Conservation (phyloP, 108 stramenopile species). For the Nannochloropsis oceanica region DNA sequence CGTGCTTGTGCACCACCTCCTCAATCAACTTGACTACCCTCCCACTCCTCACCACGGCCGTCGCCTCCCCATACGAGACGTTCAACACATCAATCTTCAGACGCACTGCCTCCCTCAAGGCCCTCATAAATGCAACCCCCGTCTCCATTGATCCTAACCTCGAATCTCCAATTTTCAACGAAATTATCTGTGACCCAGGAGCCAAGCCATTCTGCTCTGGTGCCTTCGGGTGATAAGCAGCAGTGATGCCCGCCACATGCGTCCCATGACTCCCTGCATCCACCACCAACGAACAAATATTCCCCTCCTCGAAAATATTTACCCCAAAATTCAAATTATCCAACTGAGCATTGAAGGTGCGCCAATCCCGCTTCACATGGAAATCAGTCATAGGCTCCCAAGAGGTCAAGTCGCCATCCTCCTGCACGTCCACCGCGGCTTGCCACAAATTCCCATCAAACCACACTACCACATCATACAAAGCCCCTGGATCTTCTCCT, state of each 20-base stretch:
- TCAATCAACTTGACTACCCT: conserved; percentile 49
- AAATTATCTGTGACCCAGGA: conserved; percentile 65
- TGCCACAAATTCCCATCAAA: conserved; percentile 32
- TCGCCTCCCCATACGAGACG: conserved; percentile 69
- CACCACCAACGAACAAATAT: conserved; percentile 50
- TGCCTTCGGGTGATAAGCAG: conserved; percentile 36
- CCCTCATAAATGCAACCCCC: conserved; percentile 56
- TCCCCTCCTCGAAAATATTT: conserved; percentile 59
- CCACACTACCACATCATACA: conserved; percentile 57
- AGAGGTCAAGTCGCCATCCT: conserved; percentile 47
- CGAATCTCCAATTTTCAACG: conserved; percentile 71
- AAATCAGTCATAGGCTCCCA: conserved; percentile 46
- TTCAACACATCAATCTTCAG: conserved; percentile 60
- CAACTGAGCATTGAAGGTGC: conserved; percentile 21
- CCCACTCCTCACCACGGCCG: conserved; percentile 44
- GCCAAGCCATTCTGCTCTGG: conserved; percentile 60
- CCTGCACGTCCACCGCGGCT: conserved; percentile 48
- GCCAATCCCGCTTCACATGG: conserved; percentile 42
- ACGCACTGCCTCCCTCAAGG: conserved; percentile 53
- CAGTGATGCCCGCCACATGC: conserved; percentile 76
- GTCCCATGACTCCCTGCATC: conserved; percentile 76
- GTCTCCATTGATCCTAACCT: conserved; percentile 74
- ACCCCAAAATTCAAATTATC: conserved; percentile 48
- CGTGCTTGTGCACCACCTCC: conserved; percentile 51
- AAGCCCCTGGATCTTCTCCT: conserved; percentile 54